Evolutionary conservation across 2,329 filamentous ascomycete genomes (phyloP).

Genomic region (Xylaria sp.): DNA sequence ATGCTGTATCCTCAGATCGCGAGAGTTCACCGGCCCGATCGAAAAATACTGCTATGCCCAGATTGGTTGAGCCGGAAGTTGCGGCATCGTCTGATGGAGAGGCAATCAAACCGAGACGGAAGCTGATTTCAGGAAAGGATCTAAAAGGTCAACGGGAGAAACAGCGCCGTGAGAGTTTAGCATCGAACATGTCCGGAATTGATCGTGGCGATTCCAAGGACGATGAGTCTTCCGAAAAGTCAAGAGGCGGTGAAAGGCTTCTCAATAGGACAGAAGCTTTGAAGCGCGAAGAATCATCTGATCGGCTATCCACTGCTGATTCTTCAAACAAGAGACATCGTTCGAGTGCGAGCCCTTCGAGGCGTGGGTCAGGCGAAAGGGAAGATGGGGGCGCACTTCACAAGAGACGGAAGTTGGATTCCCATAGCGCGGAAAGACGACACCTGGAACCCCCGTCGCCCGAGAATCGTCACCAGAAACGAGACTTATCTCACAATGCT

Average conservation of each 20-base stretch:
- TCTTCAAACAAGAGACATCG: conserved; percentile 53
- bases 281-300: conserved; percentile 56
- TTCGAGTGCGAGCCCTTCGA: conserved; percentile 54
- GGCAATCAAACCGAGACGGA: conserved; percentile 54
- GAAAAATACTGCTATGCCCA: conserved; percentile 46
- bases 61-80: conserved; percentile 49
- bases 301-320: conserved; percentile 48
- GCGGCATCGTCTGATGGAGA: conserved; percentile 52
- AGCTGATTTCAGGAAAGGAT: conserved; percentile 59
- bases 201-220: conserved; percentile 47
- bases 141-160: conserved; percentile 55
- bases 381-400: conserved; percentile 46
- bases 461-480: conserved; percentile 43
- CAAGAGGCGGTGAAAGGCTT: conserved; percentile 47
- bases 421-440: conserved; percentile 47
- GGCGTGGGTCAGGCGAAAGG: conserved; percentile 47
- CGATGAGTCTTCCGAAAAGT: conserved; percentile 47
- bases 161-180: conserved; percentile 54
- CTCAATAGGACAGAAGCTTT: conserved; percentile 56
- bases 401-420: conserved; percentile 55
- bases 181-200: conserved; percentile 50
- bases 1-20: conserved; percentile 46
- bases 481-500: conserved; percentile 39
- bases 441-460: conserved; percentile 40
- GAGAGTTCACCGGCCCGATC: conserved; percentile 46